phyloP scores from a whole-genome alignment of 192 early-diverging fungal species.

The Coemansia sp. region DNA sequence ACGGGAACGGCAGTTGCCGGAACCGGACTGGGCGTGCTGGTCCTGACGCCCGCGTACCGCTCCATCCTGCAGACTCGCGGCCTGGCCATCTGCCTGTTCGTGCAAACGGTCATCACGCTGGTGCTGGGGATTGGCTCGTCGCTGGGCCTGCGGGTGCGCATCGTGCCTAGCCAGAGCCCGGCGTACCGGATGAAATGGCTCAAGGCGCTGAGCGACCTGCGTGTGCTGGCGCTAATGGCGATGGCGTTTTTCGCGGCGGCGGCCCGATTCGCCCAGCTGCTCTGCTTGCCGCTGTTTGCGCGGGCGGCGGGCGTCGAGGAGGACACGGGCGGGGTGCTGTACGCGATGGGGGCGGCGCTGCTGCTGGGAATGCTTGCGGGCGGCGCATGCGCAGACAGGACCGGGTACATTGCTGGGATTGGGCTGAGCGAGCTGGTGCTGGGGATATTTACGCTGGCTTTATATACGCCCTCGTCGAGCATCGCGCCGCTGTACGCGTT shows the following conservation, averaged over 20 bases:
- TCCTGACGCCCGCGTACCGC: conserved; percentile 35
- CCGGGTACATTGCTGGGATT: conserved; percentile 26
- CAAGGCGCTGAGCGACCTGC: conserved; percentile 5
- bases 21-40: conserved; percentile 45
- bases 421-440: conserved; percentile 27
- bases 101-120: conserved; percentile 30
- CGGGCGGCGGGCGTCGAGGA: conserved; percentile 1
- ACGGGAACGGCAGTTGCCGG: conserved; percentile 50
- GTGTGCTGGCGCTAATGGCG: conserved; percentile 19
- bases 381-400: conserved; percentile 14
- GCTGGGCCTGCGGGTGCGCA: conserved; percentile 23
- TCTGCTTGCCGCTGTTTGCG: conserved; percentile 34
- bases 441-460: conserved; percentile 24
- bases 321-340: conserved; percentile 16
- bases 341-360: conserved; percentile 19
- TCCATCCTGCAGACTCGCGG: conserved; percentile 45
- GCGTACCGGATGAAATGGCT: conserved; percentile 11
- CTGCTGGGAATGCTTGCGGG: conserved; percentile 17
- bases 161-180: neutral
- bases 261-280: conserved; percentile 23
- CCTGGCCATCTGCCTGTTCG: conserved; percentile 23
- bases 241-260: conserved; percentile 23
- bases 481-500: conserved; percentile 27
- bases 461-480: conserved; percentile 19
- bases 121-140: conserved; percentile 9